Percentiles rank a stretch among this genome's conserved stretches.
Evolutionary conservation across 768 basidiomycete genomes (phyloP).

Genomic region (Lactarius sanguifluus): DNA sequence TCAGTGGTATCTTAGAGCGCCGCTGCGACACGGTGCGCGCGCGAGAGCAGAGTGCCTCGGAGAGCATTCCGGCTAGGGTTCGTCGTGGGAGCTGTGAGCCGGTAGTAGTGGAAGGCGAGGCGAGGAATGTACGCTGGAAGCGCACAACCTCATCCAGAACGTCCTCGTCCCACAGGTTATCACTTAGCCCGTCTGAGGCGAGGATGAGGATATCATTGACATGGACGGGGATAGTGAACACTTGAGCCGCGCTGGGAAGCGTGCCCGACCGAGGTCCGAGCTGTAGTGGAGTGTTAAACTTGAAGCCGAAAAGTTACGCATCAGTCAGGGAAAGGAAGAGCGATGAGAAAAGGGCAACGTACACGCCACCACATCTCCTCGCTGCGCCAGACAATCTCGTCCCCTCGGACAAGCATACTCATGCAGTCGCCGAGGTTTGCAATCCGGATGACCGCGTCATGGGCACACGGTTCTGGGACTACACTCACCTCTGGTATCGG

Average conservation of each 20-base stretch:
- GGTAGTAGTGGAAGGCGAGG: neutral
- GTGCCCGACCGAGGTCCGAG: slow-evolving; percentile 63
- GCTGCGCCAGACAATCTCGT: slow-evolving; percentile 79
- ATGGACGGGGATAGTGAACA: slow-evolving; percentile 66
- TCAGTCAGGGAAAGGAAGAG: slow-evolving; percentile 12
- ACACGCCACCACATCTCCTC: slow-evolving; percentile 93
- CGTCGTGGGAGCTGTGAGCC: slow-evolving; percentile 42
- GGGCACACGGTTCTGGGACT: slow-evolving; percentile 37
- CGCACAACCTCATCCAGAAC: slow-evolving; percentile 76
- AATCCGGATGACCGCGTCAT: slow-evolving; percentile 67
- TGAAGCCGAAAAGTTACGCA: neutral
- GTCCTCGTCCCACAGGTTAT: slow-evolving; percentile 89
- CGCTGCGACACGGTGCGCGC: slow-evolving; percentile 66
- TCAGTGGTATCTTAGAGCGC: slow-evolving; percentile 12
- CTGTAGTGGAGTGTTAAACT: slow-evolving; percentile 66
- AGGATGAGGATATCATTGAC: slow-evolving; percentile 78
- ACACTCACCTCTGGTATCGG: slow-evolving; percentile 40
- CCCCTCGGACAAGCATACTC: slow-evolving; percentile 79
- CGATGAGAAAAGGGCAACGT: slow-evolving; percentile 34
- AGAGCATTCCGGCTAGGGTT: slow-evolving; percentile 67
- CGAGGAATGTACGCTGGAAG: slow-evolving; percentile 46
- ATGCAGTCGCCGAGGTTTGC: slow-evolving; percentile 89
- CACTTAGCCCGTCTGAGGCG: slow-evolving; percentile 77
- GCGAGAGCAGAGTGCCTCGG: slow-evolving; percentile 78
- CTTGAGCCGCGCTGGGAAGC: slow-evolving; percentile 64